Base-by-base conservation (phyloP, 306 rosid genomes). In the Fragaria ananassa region DNA sequence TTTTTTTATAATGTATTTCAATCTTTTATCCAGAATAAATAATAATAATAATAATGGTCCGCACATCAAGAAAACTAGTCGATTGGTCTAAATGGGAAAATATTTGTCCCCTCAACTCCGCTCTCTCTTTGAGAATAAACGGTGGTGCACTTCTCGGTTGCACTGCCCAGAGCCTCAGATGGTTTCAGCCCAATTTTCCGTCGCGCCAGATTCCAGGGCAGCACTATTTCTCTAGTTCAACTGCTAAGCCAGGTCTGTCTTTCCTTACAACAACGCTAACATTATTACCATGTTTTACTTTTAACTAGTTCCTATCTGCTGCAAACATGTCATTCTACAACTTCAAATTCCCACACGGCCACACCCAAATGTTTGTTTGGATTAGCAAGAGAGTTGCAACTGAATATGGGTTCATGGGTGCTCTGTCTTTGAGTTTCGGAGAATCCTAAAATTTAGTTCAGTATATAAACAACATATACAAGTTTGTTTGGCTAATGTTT, bases 281-380 rank as follows among this genome's bases (percentile, higher is more conserved):
- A 12, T 25, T 27, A 60, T 10, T 25, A 10, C 64, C 64, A 10
- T 5, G 37, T 53, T 19, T 53, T 7, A 19, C 58, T 53, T 60
- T 60, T 27, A 25, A 25, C 34, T 25, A 23, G 37, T 1, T 12
- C 31, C 6, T 45, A 13, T 25, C 8, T 69, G 56, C 73, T 69
- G 56, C 73, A 69, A 69, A 25, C 12, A 17, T 71, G 18, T 72
- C 49, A 37, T 34, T 71, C 57, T 19, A 34, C 47, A 19, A 70
- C 11, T 54, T 72, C 76, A 5, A 10, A 51, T 51, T 71, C 37
- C 65, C 12, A 53, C 31, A 29, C 31, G 31, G 31, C 31, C 31
- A 29, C 5, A 51, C 37, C 65, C 53, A 53, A 15, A 51, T 60
- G 37, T 12, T n/a, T 39, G 41, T 27, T n/a, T 51, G 65, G 57